These are phyloP conservation scores for Penicillium sp. DNA, from an alignment of 2,329 filamentous ascomycete genomes.

Conservation along the genomic window DNA sequence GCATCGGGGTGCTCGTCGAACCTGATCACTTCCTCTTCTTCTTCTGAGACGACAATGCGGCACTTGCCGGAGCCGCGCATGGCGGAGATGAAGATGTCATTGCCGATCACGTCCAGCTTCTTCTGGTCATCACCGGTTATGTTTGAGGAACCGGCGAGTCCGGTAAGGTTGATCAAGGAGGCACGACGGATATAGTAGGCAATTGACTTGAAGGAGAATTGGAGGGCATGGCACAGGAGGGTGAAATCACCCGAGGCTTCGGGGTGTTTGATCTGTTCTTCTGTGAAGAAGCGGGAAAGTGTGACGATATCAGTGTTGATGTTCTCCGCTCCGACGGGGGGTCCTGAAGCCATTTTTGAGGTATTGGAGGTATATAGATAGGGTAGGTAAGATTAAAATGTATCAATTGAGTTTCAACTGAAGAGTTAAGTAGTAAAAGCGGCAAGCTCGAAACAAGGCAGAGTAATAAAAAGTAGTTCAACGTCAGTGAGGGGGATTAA, in stretches of 20 bases:
- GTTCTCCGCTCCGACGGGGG: conserved; percentile 64
- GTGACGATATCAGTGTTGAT: conserved; percentile 97
- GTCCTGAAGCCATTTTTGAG: conserved; percentile 40
- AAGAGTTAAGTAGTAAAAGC: conserved; percentile 2
- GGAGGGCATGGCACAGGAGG: conserved; percentile 94
- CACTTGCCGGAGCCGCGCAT: conserved; percentile 93
- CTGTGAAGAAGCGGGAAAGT: conserved; percentile 89
- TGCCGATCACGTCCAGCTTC: conserved; percentile 98
- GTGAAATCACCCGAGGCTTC: conserved; percentile 99
- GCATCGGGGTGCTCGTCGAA: conserved; percentile 73
- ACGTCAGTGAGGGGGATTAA: conserved; percentile 17
- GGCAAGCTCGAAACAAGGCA: conserved; percentile 1
- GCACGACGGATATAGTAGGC: conserved; percentile 98
- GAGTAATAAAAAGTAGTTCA: conserved; percentile 6
- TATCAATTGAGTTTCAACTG: not conserved
- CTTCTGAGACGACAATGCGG: conserved; percentile 91
- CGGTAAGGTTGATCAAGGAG: conserved; percentile 90
- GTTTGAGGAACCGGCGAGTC: conserved; percentile 91
- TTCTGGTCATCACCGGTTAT: conserved; percentile 97
- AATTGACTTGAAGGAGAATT: conserved; percentile 99
- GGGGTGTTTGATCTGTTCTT: conserved; percentile 89
- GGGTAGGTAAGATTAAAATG: conserved; percentile 1
- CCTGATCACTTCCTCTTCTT: conserved; percentile 88
- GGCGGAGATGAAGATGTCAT: conserved; percentile 93
- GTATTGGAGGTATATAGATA: conserved; percentile 1